Conservation (phyloP, 257 asterid genomes). For the Euphrasia confusa region DNA sequence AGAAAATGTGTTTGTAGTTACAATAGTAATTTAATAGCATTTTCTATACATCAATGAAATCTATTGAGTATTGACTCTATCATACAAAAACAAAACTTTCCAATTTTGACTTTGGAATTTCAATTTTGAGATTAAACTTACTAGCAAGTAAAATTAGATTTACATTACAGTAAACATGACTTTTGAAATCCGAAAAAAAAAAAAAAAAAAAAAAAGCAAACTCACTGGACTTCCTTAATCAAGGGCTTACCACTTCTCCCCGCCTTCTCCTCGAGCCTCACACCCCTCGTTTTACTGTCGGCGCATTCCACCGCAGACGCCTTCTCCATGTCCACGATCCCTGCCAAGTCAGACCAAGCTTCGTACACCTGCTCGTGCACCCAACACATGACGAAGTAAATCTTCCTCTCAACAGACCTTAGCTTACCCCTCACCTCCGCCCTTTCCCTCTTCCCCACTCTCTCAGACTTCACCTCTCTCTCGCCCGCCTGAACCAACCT, state of each 20-base stretch:
- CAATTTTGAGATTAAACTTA: too few relatives aligned
- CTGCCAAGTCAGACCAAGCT: conserved; percentile 60
- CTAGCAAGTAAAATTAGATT: too few relatives aligned
- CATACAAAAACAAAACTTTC: too few relatives aligned
- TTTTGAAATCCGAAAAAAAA: too few relatives aligned
- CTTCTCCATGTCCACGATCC: conserved; percentile 50
- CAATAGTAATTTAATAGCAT: too few relatives aligned
- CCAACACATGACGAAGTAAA: conserved; percentile 80
- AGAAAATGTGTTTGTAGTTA: too few relatives aligned
- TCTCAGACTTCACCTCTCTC: conserved; percentile 55
- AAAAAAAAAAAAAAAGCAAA: neutral
- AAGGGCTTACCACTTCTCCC: conserved; percentile 48
- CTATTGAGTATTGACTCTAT: too few relatives aligned
- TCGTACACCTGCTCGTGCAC: conserved; percentile 67
- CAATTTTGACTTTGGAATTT: too few relatives aligned
- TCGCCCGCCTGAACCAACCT: conserved; percentile 48
- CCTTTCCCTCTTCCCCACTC: conserved; percentile 33
- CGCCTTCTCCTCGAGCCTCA: conserved; percentile 22
- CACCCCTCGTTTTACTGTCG: conserved; percentile 24
- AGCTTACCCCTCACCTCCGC: conserved; percentile 47
- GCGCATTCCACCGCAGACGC: conserved; percentile 37
- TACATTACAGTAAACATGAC: too few relatives aligned
- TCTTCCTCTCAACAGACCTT: conserved; percentile 62
- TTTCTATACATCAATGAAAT: too few relatives aligned
- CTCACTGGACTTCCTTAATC: conserved; percentile 36